These are phyloP conservation scores for Lentinus polychrous DNA, from an alignment of 1,284 basidiomycete genomes.

Conservation along the genomic window DNA sequence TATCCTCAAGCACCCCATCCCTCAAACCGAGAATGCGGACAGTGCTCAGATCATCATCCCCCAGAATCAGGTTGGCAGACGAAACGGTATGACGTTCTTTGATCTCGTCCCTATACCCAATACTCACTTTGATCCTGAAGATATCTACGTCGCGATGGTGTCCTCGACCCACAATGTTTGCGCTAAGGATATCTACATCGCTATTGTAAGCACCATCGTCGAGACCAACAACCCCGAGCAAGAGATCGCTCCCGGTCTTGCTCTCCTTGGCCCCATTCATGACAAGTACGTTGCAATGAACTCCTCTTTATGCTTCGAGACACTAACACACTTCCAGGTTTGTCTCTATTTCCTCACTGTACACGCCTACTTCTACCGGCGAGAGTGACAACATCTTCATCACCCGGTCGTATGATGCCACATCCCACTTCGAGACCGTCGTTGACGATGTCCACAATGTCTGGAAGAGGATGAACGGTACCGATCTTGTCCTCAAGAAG, in stretches of 20 bases:
- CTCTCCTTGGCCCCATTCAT: conserved; percentile 87
- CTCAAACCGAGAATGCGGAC: conserved; percentile 93
- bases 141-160: conserved; percentile 98
- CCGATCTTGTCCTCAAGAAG: conserved; percentile 78
- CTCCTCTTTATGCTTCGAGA: conserved; percentile 1
- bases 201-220: conserved; percentile 97
- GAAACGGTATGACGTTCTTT: conserved; percentile 85
- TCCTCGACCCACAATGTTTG: conserved; percentile 97
- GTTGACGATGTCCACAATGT: conserved; percentile 93
- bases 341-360: conserved; percentile 83
- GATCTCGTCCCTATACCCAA: conserved; percentile 6
- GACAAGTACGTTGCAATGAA: conserved; percentile 70
- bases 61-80: conserved; percentile 93
- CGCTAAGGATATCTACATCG: conserved; percentile 91
- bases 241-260: conserved; percentile 88
- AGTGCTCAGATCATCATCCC: conserved; percentile 98
- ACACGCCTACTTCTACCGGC: conserved; percentile 84
- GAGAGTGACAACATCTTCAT: conserved; percentile 87
- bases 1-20: conserved; percentile 97
- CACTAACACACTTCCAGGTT: conserved; percentile 50
- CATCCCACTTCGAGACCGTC: conserved; percentile 98
- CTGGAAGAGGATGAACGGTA: conserved; percentile 80
- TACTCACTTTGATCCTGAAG: conserved; percentile 33
- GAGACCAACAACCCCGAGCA: conserved; percentile 92
- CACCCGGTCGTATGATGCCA: conserved; percentile 97